Evolutionary conservation across 2,329 filamentous ascomycete species (phyloP), one percentile per base, ranked within the genome.

Genomic region (Fusarium sp.): DNA sequence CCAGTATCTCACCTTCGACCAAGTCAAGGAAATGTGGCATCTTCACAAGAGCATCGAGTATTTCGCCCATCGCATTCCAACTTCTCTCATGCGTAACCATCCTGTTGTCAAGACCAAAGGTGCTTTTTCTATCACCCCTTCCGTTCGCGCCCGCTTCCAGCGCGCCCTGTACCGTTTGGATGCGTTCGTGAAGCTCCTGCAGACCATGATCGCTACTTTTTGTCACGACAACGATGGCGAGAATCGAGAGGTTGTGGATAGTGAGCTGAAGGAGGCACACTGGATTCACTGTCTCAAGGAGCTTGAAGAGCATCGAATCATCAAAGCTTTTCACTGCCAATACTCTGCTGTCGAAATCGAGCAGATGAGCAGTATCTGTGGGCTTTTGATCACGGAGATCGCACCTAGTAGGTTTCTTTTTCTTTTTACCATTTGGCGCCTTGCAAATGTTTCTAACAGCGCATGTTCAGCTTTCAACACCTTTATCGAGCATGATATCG

Each of bases 401-500:
- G 39, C 47, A 4, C 50, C 65, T 2, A 11, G 65, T 61, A 39
- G 33, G 52, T 50, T 9, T 2, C 19, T 3, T 3, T 35, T n/a
- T 35, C 7, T 2, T 4, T n/a, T 14, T 8, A 20, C 32, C n/a
- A 3, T n/a, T 7, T 15, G 4, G 2, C 13, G 15, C 9, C 1
- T 7, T 19, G 3, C 3, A 15, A n/a, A 22, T 7, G 7, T 9
- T 8, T 9, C 32, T 60, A 9, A 59, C 25, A 9, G 7, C 10
- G 14, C 27, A 27, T 1, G 19, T 30, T 2, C n/a, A 68, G 65
- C 17, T 11, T 54, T 56, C 52, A 59, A 67, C 22, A 7, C 30
- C 4, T 64, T 64, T 19, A 41, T 67, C 9, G 32, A 68, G n/a
- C 27, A 51, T 1, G 64, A 65, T 17, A 44, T 67, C 20, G 33